Evolutionary conservation across 805 yeast species (phyloP).

Genomic region (Isabelozyma gotoi): DNA sequence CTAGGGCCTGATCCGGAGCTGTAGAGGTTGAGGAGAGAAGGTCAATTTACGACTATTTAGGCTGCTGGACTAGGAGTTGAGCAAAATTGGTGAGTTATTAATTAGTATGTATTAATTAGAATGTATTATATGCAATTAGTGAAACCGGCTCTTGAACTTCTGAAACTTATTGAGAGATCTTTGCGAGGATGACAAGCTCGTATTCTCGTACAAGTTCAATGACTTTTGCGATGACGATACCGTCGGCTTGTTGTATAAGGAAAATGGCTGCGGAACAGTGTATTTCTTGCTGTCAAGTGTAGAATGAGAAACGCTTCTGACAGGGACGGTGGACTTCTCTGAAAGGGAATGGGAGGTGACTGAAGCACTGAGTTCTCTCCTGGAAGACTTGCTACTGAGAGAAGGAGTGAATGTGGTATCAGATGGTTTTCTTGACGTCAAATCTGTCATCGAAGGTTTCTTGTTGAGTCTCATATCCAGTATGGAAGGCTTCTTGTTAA

Average conservation of each 20-base stretch:
- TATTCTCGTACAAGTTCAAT: slow-evolving; percentile 30
- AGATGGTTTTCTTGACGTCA: background rate
- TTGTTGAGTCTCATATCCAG: slow-evolving; percentile 1
- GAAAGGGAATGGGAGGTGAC: background rate
- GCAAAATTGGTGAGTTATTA: no score
- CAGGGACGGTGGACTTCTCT: background rate
- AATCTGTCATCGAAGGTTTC: no score
- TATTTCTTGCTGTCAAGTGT: background rate
- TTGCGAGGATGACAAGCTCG: slow-evolving; percentile 41
- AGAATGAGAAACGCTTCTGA: background rate
- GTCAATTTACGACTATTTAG: no score
- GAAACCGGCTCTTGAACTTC: slow-evolving; percentile 31
- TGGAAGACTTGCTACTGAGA: background rate
- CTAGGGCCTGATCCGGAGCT: no score
- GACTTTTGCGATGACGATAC: slow-evolving; percentile 40
- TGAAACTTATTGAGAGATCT: slow-evolving; percentile 35
- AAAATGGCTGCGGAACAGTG: slow-evolving; percentile 29
- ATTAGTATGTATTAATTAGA: background rate
- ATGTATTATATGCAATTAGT: slow-evolving; percentile 6
- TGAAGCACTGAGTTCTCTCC: background rate
- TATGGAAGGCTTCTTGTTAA: slow-evolving; percentile 14
- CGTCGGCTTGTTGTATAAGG: slow-evolving; percentile 38
- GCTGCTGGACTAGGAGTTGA: no score
- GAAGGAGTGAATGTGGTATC: background rate
- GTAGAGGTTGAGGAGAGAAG: no score